A percentile compares a stretch with the other conserved stretches of the same genome.
Conservation (phyloP, 441 rosid genomes). For the Theobroma grandiflorum region DNA sequence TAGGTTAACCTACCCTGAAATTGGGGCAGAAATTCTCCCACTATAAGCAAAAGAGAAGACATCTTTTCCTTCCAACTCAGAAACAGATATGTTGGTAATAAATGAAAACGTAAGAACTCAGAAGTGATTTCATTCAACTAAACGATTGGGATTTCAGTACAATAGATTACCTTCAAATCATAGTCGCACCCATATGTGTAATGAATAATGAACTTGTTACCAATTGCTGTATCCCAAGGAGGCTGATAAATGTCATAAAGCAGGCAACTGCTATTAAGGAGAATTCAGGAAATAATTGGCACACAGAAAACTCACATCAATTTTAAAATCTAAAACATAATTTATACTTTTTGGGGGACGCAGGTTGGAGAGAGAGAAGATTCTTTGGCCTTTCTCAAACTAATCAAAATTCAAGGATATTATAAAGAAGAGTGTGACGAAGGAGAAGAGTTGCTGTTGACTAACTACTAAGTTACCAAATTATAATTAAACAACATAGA, state of each 20-base stretch:
- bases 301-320: background rate
- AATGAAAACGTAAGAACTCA: background rate
- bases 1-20: slow-evolving; percentile 85
- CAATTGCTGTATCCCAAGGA: slow-evolving; percentile 92
- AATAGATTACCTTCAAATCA: slow-evolving; percentile 73
- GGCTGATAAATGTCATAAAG: slow-evolving; percentile 67
- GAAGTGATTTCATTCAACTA: background rate
- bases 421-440: background rate
- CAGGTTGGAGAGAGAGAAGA: background rate
- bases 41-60: background rate
- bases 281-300: slow-evolving; percentile 13
- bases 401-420: background rate
- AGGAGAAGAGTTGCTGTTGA: background rate
- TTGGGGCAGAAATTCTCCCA: background rate
- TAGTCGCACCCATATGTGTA: slow-evolving; percentile 96
- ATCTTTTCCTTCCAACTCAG: background rate
- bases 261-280: slow-evolving; percentile 25
- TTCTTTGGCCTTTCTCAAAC: background rate
- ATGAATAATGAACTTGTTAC: slow-evolving; percentile 86
- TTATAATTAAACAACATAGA: background rate
- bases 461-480: background rate
- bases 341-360: background rate
- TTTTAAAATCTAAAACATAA: background rate
- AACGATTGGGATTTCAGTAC: slow-evolving; percentile 2
- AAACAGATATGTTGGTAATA: background rate